These are phyloP conservation scores for Ceratocystis diversiconidia DNA, from an alignment of 2,329 filamentous ascomycete genomes.

Conservation along the genomic window DNA sequence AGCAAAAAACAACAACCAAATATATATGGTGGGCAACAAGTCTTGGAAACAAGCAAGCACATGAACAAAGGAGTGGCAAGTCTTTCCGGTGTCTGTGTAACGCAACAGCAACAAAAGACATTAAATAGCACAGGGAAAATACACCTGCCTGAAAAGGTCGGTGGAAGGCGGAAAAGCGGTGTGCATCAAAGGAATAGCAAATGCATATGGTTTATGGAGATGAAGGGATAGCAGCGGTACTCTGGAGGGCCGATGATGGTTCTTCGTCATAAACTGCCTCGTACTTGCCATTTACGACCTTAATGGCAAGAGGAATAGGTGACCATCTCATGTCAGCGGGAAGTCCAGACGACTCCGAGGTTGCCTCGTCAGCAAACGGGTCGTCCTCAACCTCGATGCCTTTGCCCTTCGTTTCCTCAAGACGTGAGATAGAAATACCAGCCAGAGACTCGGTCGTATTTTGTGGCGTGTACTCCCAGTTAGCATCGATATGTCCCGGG, in stretches of 20 bases:
- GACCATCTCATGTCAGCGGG: conserved; percentile 40
- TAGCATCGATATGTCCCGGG: conserved; percentile 65
- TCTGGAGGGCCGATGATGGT: conserved; percentile 23
- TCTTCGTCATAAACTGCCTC: conserved; percentile 31
- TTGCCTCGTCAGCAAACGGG: conserved; percentile 48
- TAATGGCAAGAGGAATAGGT: conserved; percentile 50
- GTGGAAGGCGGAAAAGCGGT: background rate
- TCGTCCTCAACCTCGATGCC: conserved; percentile 36
- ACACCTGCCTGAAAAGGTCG: background rate
- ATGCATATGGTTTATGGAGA: background rate
- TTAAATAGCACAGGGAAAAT: background rate
- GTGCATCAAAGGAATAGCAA: background rate
- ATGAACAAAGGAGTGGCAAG: background rate
- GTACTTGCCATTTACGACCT: conserved; percentile 63
- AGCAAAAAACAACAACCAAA: background rate
- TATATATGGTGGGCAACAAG: background rate
- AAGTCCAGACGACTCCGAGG: conserved; percentile 18
- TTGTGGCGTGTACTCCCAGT: conserved; percentile 49
- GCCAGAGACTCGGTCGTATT: conserved; percentile 23
- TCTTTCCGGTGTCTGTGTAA: no score
- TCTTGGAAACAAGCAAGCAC: background rate
- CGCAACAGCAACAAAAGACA: background rate
- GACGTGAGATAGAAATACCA: conserved; percentile 49
- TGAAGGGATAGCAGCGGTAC: background rate
- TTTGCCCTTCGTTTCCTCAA: conserved; percentile 40